Percentiles rank a stretch among this genome's conserved stretches.
Evolutionary conservation across 768 basidiomycete species (phyloP).

Genomic region (Tulasnella sp.): DNA sequence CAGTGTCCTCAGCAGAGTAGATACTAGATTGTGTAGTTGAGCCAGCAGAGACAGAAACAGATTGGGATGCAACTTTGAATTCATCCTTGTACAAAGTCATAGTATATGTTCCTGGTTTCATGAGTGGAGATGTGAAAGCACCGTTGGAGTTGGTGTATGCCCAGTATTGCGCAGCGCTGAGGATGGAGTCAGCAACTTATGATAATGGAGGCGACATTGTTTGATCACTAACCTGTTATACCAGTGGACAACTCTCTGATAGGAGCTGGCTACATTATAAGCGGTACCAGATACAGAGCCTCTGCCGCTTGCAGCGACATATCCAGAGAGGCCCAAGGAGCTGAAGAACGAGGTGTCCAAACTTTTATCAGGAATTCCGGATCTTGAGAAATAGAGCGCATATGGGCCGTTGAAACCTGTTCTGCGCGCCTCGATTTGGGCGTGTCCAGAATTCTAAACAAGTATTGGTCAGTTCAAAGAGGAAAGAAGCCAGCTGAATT

Average conservation of each 20-base stretch:
- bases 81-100: conserved; percentile 37
- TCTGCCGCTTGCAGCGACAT: conserved; percentile 32
- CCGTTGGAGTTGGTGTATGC: conserved; percentile 25
- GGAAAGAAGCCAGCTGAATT: neutral
- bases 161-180: conserved; percentile 38
- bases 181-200: conserved; percentile 21
- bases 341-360: conserved; percentile 28
- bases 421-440: conserved; percentile 7
- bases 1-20: conserved; percentile 17
- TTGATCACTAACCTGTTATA: conserved; percentile 2
- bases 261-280: conserved; percentile 33
- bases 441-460: conserved; percentile 12
- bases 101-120: conserved; percentile 40
- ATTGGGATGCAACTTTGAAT: conserved; percentile 33
- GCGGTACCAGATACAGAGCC: conserved; percentile 36
- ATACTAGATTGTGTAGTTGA: conserved; percentile 26
- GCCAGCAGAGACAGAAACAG: conserved; percentile 34
- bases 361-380: conserved; percentile 25
- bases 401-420: conserved; percentile 9
- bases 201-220: neutral
- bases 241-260: conserved; percentile 16
- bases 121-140: conserved; percentile 33
- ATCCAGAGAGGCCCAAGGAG: conserved; percentile 34
- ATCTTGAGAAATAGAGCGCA: conserved; percentile 16
- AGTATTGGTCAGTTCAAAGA: neutral